These are phyloP conservation scores for Pythium volutum DNA, from an alignment of 352 stramenopile genomes.

Conservation along the genomic window DNA sequence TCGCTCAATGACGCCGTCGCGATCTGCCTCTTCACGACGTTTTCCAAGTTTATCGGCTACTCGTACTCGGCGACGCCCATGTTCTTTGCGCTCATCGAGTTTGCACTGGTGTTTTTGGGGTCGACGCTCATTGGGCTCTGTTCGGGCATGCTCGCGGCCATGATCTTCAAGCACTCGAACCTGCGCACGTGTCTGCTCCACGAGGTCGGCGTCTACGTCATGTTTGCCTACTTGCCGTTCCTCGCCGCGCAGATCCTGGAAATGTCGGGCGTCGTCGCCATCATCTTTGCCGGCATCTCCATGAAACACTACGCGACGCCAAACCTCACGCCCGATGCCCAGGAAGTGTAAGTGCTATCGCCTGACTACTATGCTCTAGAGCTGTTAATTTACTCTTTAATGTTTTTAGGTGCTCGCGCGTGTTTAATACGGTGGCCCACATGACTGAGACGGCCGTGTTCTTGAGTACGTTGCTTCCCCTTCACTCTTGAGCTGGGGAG, in stretches of 20 bases:
- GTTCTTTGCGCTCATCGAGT: constrained; percentile 84
- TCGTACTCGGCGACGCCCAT: constrained; percentile 78
- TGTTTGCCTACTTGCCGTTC: constrained; percentile 86
- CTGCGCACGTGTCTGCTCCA: constrained; percentile 83
- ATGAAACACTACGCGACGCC: constrained; percentile 89
- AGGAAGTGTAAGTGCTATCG: constrained; percentile 62
- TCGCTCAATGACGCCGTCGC: constrained; percentile 94
- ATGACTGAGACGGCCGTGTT: constrained; percentile 93
- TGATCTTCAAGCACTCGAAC: constrained; percentile 91
- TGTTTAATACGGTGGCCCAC: constrained; percentile 91
- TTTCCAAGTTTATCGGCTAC: constrained; percentile 90
- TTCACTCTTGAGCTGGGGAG: too few relatives aligned
- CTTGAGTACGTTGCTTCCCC: constrained; percentile 49
- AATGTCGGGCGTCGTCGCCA: constrained; percentile 91
- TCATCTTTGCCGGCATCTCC: constrained; percentile 92
- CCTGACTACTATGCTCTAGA: too few relatives aligned
- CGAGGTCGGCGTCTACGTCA: constrained; percentile 87
- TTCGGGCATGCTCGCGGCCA: constrained; percentile 77
- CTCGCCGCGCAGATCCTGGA: constrained; percentile 66
- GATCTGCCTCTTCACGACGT: constrained; percentile 93
- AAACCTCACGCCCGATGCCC: constrained; percentile 80
- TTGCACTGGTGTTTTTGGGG: constrained; percentile 86
- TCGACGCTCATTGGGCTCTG: constrained; percentile 87
- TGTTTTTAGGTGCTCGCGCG: constrained; percentile 53
- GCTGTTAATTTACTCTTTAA: too few relatives aligned